Conservation (phyloP, 1,284 basidiomycete genomes). For the Trametes pubescens region DNA sequence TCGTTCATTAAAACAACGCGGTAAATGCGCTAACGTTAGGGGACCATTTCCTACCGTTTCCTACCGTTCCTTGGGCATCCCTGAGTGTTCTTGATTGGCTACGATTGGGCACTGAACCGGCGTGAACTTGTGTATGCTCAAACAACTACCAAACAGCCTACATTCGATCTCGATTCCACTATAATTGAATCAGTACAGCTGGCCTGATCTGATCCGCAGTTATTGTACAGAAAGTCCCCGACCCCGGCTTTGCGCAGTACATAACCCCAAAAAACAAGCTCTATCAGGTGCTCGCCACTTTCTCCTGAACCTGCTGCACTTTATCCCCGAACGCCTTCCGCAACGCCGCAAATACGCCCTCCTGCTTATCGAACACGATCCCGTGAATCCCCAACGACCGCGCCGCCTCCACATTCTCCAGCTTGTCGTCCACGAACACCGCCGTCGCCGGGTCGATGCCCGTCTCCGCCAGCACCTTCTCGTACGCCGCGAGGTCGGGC, state of each 20-base stretch:
- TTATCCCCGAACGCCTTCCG: slow-evolving; percentile 57
- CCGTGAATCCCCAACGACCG: slow-evolving; percentile 63
- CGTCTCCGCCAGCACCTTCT: slow-evolving; percentile 55
- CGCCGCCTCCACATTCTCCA: slow-evolving; percentile 64
- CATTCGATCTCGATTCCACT: too few relatives aligned
- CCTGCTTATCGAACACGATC: slow-evolving; percentile 56
- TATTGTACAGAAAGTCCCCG: not conserved
- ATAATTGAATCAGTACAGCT: too few relatives aligned
- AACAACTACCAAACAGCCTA: too few relatives aligned
- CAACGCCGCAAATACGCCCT: slow-evolving; percentile 51
- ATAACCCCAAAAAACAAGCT: not conserved
- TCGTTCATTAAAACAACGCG: too few relatives aligned
- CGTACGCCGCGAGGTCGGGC: slow-evolving; percentile 58
- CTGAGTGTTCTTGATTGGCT: too few relatives aligned
- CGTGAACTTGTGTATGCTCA: too few relatives aligned
- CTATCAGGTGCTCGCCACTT: not conserved
- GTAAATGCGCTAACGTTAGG: too few relatives aligned
- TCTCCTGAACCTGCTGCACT: slow-evolving; percentile 31
- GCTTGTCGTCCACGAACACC: slow-evolving; percentile 65
- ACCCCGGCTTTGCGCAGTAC: too few relatives aligned
- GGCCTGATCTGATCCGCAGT: not conserved
- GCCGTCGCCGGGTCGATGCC: slow-evolving; percentile 49
- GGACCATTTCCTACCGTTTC: too few relatives aligned
- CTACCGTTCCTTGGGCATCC: too few relatives aligned
- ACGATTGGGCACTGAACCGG: too few relatives aligned